Base-by-base conservation (phyloP, 2,329 filamentous ascomycete genomes). In the Phyllosticta capitalensis region DNA sequence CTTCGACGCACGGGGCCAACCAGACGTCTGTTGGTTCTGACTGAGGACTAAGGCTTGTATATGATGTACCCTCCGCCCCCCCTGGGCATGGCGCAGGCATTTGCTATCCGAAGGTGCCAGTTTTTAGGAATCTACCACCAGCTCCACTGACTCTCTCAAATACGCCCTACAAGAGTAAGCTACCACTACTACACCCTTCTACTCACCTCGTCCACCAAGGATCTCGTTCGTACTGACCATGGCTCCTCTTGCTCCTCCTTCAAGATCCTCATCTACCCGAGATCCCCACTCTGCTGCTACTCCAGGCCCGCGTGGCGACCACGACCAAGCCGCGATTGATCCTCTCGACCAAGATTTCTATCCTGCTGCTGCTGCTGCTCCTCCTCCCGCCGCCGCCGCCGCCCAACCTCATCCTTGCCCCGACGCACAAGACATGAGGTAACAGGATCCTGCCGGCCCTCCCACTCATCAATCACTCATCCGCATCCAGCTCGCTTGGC, bases 351-450 rank as follows among this genome's bases (percentile, higher is more conserved):
- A 45, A 17, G n/a, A n/a, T 14, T 4, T 45, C 38, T 45, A 49
- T 52, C 58, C 30, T 60, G n/a, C 54, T 60, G 30, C 53, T 52
- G 45, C 53, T 26, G 4, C 24, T 26, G 4, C 7, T 26, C 24
- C 24, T 26, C 58, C 45, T 52, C 58, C 6, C 30, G 14, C 56
- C 26, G 22, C 19, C 33, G 22, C 53, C 24, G 64, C 66, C 60
- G 64, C 64, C 60, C 54, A 66, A 19, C 64, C 66, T 21, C 64
- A 65, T 58, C 60, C 66, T 7, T 64, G 63, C 19, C 54, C 67
- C 21, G 65, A 67, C 50, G 61, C 67, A 58, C 68, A 71, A 72
- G 70, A 72, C 63, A 74, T 74, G 72, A 74, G 71, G 72, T 73
- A 71, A 49, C 62, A 24, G 10, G 26, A 54, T 38, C 49, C 50